Percentiles rank a stretch among this genome's conserved stretches.
Evolutionary conservation across 371 early-diverging fungal genomes (phyloP).

Genomic region (Haplosporangium sp.): DNA sequence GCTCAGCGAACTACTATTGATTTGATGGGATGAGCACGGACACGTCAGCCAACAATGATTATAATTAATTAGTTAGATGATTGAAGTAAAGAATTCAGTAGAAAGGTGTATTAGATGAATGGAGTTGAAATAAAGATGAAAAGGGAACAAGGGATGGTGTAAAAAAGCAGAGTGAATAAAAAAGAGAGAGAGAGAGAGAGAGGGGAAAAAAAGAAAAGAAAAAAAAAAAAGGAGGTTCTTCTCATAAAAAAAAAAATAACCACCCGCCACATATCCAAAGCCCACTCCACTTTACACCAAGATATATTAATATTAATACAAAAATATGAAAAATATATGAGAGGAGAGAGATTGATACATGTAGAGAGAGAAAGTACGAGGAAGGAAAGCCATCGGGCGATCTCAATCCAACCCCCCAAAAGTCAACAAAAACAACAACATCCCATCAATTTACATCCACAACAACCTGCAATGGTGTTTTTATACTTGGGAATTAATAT

Average conservation of each 20-base stretch:
- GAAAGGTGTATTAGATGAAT: background rate
- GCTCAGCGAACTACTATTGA: background rate
- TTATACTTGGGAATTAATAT: background rate
- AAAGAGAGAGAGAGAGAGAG: background rate
- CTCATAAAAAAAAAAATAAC: background rate
- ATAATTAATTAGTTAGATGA: background rate
- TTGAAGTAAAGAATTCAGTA: background rate
- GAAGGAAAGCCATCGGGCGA: too few relatives aligned
- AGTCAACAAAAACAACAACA: too few relatives aligned
- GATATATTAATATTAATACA: too few relatives aligned
- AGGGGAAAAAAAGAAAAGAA: background rate
- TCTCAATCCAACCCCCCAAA: too few relatives aligned
- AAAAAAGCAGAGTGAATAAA: background rate
- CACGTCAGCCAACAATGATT: background rate
- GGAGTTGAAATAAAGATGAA: background rate
- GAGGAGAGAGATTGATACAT: too few relatives aligned
- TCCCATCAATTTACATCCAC: too few relatives aligned
- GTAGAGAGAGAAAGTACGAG: too few relatives aligned
- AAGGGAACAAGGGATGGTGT: too few relatives aligned
- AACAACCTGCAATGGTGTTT: background rate
- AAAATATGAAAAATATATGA: background rate
- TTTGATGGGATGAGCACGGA: background rate
- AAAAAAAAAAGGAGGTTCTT: background rate
- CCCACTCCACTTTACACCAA: background rate
- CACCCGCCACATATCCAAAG: conserved; percentile 1